Evolutionary conservation across 495 filamentous ascomycete species (phyloP).

Genomic region (Xylaria sp.): DNA sequence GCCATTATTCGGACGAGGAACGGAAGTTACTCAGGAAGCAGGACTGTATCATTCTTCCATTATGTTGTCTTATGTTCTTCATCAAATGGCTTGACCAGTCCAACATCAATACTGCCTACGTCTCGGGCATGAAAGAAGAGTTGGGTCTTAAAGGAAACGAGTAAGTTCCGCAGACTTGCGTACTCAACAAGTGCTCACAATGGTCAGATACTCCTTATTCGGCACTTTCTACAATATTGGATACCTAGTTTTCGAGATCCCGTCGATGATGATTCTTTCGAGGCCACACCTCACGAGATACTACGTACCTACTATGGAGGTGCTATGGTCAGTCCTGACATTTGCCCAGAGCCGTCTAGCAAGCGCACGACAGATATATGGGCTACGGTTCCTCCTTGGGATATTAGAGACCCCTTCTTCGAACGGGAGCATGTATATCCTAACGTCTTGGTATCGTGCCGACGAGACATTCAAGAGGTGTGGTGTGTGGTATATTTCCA

Average conservation of each 20-base stretch:
- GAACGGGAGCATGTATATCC: not conserved
- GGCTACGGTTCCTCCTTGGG: not conserved
- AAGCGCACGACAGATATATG: not conserved
- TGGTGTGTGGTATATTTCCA: not conserved
- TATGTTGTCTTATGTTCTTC: slow-evolving; percentile 4
- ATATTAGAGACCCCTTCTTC: not conserved
- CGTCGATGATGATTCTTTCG: not conserved
- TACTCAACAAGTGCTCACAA: not conserved
- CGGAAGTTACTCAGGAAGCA: not conserved
- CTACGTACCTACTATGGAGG: not conserved
- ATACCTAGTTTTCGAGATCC: not conserved
- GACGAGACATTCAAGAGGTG: slow-evolving; percentile 4
- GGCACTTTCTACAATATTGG: slow-evolving; percentile 6
- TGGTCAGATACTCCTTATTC: not conserved
- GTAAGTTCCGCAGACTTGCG: not conserved
- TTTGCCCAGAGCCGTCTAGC: not conserved
- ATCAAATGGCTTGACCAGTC: slow-evolving; percentile 3
- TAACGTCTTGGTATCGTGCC: not conserved
- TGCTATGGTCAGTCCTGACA: not conserved
- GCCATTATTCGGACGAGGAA: not conserved
- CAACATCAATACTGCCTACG: not conserved
- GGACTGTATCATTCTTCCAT: not conserved
- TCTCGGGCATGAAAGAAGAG: slow-evolving; percentile 3
- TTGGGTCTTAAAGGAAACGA: not conserved
- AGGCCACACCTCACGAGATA: slow-evolving; percentile 7